Base-by-base conservation (phyloP, 2,329 filamentous ascomycete species). In the Chaetothyriales sp. region DNA sequence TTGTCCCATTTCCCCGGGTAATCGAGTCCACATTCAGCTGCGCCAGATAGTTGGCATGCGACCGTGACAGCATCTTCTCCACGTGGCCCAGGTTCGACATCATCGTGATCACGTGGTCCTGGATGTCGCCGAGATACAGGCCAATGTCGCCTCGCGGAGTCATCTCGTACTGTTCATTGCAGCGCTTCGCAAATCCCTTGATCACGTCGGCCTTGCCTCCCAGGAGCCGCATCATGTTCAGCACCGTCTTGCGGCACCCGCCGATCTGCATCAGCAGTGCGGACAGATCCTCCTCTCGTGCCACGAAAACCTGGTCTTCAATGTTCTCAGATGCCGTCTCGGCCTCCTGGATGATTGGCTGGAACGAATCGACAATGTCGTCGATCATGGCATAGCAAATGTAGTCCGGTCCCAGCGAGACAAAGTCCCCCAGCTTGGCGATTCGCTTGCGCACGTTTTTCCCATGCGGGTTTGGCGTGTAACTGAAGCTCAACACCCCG, bases 161-260 rank as follows among this genome's bases (percentile, higher is more conserved):
- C 49, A 96, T 85, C 58, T 86, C 84, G 73, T 94, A 96, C 57
- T 94, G 87, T 64, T 95, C 90, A 65, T 96, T 98, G 78, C 92
- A 98, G 12, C 92, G 78, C 70, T 98, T 98, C 4, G 92, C 92
- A 62, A 98, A 98, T 1, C 92, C 92, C 70, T 96, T 96, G 73
- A 98, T 96, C 52, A 98, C 92, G 66, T 98, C 92, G n/a, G 92
- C 92, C 68, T 98, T 98, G 63, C 90, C 90, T 50, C 90, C 90
- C 0, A 98, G 75, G 6, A 98, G 81, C 44, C 93, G 86, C 74
- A 95, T 84, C 58, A 98, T 74, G 44, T 84, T 85, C 79, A 96
- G 92, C 52, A 92, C 88, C 59, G 92, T 93, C 74, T 95, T 95
- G 61, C 92, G 86, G 52, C 88, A 84, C 50, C 83, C 82, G 57